These are phyloP conservation scores for Larix kaempferi DNA, from an alignment of 75 land plant species.

Conservation along the genomic window DNA sequence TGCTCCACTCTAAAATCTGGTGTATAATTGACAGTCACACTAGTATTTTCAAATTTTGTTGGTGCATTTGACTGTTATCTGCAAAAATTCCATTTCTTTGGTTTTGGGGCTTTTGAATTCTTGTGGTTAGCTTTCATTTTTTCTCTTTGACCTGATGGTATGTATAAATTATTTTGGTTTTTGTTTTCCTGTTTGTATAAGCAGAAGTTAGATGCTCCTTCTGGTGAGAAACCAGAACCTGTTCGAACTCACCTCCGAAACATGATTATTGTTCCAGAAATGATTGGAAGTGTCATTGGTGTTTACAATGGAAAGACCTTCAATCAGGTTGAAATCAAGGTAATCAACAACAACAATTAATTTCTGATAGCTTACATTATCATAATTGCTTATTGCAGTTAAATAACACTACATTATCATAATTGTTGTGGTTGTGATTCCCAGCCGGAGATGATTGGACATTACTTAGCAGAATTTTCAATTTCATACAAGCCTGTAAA, in stretches of 20 bases:
- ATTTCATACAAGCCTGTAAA: conserved; percentile 54
- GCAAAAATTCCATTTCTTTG: too few species aligned
- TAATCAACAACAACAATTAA: background rate
- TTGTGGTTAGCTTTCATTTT: too few species aligned
- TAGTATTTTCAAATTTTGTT: too few species aligned
- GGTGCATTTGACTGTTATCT: too few species aligned
- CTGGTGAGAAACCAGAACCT: conserved; percentile 69
- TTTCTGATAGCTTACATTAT: background rate
- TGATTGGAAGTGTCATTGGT: conserved; percentile 72
- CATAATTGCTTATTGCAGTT: background rate
- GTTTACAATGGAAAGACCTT: conserved; percentile 69
- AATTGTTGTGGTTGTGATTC: background rate
- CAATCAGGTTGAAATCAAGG: conserved; percentile 72
- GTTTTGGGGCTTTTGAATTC: too few species aligned
- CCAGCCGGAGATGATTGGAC: conserved; percentile 54
- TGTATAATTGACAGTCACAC: too few species aligned
- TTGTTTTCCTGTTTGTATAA: too few species aligned
- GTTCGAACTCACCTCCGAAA: conserved; percentile 67
- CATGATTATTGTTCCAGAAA: conserved; percentile 76
- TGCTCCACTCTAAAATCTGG: too few species aligned
- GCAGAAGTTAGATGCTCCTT: conserved; percentile 48
- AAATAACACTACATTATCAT: background rate
- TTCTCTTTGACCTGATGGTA: too few species aligned
- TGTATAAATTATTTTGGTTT: too few species aligned
- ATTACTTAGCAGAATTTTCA: conserved; percentile 49